These are phyloP conservation scores for Verticillium zaregamsianum DNA, from an alignment of 2,329 filamentous ascomycete species.

Conservation along the genomic window DNA sequence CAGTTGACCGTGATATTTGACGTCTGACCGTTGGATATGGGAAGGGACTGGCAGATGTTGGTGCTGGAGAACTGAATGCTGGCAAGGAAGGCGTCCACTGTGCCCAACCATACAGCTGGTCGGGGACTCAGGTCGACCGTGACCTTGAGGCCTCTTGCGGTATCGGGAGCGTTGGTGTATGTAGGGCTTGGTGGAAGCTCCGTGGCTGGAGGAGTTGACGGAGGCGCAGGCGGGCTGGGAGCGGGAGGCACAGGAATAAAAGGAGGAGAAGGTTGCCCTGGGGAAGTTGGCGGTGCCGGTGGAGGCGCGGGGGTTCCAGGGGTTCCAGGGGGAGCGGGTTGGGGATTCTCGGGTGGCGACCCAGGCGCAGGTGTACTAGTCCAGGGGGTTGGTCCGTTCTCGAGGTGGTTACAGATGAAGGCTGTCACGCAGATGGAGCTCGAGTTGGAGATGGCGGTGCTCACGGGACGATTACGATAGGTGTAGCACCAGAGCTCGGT, in stretches of 20 bases:
- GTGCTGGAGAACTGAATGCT: slow-evolving; percentile 7
- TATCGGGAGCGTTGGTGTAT: not conserved
- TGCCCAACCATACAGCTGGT: slow-evolving; percentile 9
- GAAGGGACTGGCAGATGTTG: slow-evolving; percentile 8
- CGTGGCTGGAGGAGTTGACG: not conserved
- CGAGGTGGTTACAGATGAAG: slow-evolving; percentile 35
- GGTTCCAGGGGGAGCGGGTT: not conserved
- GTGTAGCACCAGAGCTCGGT: slow-evolving; percentile 36
- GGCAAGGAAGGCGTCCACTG: slow-evolving; percentile 6
- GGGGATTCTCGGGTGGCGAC: not conserved
- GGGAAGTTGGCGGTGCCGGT: not conserved
- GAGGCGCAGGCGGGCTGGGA: not conserved
- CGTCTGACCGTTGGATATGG: slow-evolving; percentile 8
- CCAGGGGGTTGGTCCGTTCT: slow-evolving; percentile 13
- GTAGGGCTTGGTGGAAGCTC: not conserved
- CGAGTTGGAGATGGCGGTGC: slow-evolving; percentile 27
- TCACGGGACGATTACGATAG: slow-evolving; percentile 34
- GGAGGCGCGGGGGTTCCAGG: not conserved
- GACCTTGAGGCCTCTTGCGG: not conserved
- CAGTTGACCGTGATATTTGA: slow-evolving; percentile 10
- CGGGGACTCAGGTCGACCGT: slow-evolving; percentile 7
- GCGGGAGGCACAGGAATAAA: not conserved
- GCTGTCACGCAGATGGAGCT: slow-evolving; percentile 36
- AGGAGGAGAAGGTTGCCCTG: not conserved
- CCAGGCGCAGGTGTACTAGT: not conserved